Percentiles rank a stretch among this genome's conserved stretches.
These are phyloP conservation scores for Xerocomellus chrysenteron DNA, from an alignment of 768 basidiomycete genomes.

Conservation along the genomic window DNA sequence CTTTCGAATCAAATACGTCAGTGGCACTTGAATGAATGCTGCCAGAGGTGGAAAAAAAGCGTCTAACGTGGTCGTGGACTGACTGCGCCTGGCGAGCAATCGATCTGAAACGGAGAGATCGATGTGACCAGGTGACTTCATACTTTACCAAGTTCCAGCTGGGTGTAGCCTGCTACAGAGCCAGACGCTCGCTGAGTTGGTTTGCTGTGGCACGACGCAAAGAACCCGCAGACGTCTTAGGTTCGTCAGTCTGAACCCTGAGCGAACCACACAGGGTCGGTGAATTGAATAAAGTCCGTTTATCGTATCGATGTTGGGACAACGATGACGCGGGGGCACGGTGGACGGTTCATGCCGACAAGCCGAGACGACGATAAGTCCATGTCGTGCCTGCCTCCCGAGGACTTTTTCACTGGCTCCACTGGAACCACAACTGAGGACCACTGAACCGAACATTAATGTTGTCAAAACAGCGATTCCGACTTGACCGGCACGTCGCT, in stretches of 20 bases:
- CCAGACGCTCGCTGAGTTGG: neutral
- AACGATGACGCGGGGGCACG: slow-evolving; percentile 1
- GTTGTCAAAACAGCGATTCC: slow-evolving; percentile 4
- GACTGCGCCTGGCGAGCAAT: slow-evolving; percentile 10
- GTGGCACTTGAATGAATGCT: slow-evolving; percentile 5
- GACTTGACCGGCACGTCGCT: neutral
- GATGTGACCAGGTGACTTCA: slow-evolving; percentile 4
- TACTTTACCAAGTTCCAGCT: neutral
- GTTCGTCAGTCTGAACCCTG: slow-evolving; percentile 1
- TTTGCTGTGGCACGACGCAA: slow-evolving; percentile 1
- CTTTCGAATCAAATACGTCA: slow-evolving; percentile 20
- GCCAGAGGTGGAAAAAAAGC: slow-evolving; percentile 1
- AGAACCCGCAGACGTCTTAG: slow-evolving; percentile 1
- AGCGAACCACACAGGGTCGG: slow-evolving; percentile 14
- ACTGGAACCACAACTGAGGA: slow-evolving; percentile 13
- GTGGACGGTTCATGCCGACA: slow-evolving; percentile 8
- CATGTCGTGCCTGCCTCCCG: neutral
- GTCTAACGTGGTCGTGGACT: slow-evolving; percentile 11
- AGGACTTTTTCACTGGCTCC: neutral
- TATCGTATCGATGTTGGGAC: slow-evolving; percentile 5
- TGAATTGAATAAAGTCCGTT: slow-evolving; percentile 14
- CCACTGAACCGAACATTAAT: neutral
- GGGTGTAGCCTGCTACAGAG: neutral
- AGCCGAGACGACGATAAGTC: slow-evolving; percentile 3
- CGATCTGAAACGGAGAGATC: slow-evolving; percentile 13